A percentile compares a stretch with the other conserved stretches of the same genome.
phyloP scores from a whole-genome alignment of 2,329 filamentous ascomycete genomes.

The Colletotrichum sansevieriae region DNA sequence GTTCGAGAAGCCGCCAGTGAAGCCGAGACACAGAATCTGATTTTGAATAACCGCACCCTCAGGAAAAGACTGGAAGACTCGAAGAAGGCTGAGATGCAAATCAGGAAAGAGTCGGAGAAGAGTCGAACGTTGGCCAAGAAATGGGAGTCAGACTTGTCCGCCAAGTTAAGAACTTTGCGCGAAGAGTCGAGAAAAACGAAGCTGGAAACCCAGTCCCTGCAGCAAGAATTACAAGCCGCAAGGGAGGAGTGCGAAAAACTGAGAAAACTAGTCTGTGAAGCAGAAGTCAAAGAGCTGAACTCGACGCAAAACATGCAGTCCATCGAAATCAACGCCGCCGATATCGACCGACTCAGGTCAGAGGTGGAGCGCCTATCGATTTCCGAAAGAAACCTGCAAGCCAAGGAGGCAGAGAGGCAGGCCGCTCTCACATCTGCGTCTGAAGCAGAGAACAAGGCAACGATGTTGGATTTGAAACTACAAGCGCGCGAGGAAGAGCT shows the following conservation, averaged over 20 bases:
- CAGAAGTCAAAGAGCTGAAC: constrained; percentile 76
- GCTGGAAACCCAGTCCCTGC: constrained; percentile 67
- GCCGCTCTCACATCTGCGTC: constrained; percentile 69
- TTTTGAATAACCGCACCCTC: constrained; percentile 80
- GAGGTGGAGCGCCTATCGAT: constrained; percentile 73
- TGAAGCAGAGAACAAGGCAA: constrained; percentile 69
- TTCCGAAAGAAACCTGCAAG: constrained; percentile 73
- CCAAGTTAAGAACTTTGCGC: constrained; percentile 74
- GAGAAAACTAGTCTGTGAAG: constrained; percentile 73
- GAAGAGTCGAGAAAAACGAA: constrained; percentile 78
- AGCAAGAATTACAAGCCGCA: constrained; percentile 69
- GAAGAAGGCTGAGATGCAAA: constrained; percentile 76
- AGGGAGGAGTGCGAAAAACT: constrained; percentile 74
- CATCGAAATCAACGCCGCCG: constrained; percentile 70
- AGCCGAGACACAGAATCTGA: constrained; percentile 84
- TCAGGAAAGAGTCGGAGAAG: constrained; percentile 79
- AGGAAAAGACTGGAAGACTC: constrained; percentile 80
- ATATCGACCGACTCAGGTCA: constrained; percentile 69
- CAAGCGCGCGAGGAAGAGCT: constrained; percentile 63
- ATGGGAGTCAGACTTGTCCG: constrained; percentile 79
- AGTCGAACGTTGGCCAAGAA: constrained; percentile 81
- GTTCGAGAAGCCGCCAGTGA: constrained; percentile 83
- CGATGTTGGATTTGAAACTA: constrained; percentile 71
- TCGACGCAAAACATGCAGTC: constrained; percentile 74
- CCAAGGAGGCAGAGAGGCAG: constrained; percentile 71